Evolutionary conservation across 1,284 basidiomycete genomes (phyloP).

Genomic region (Moesziomyces parantarcticus): DNA sequence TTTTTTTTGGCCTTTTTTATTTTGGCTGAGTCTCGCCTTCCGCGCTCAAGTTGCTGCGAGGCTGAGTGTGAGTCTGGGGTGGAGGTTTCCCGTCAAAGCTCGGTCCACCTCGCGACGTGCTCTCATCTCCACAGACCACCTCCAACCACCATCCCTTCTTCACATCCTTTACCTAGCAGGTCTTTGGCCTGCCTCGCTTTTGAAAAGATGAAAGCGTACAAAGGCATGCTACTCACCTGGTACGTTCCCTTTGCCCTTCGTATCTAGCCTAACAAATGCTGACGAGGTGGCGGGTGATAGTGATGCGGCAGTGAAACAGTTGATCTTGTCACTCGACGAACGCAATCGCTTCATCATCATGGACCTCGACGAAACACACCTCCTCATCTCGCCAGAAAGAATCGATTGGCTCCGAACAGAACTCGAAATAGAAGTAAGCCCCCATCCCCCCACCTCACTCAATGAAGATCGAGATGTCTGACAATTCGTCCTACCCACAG

Average conservation of each 20-base stretch:
- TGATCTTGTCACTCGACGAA: slow-evolving; percentile 83
- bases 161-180: no score
- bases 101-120: no score
- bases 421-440: slow-evolving; percentile 79
- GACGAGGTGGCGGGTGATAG: slow-evolving; percentile 68
- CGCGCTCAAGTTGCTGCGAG: no score
- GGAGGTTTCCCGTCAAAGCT: background rate
- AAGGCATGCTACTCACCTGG: slow-evolving; percentile 81
- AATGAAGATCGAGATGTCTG: background rate
- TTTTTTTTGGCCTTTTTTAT: no score
- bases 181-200: no score
- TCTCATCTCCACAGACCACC: no score
- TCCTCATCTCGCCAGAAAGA: slow-evolving; percentile 83
- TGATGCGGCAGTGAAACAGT: slow-evolving; percentile 89
- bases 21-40: no score
- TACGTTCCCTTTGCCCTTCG: slow-evolving; percentile 66
- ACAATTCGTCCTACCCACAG: slow-evolving; percentile 9
- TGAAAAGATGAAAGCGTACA: slow-evolving; percentile 74
- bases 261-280: background rate
- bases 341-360: slow-evolving; percentile 78
- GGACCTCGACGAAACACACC: slow-evolving; percentile 84
- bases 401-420: slow-evolving; percentile 79
- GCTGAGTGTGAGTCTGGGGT: no score
- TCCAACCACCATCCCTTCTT: no score
- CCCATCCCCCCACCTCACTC: background rate